Evolutionary conservation across 2,329 filamentous ascomycete genomes (phyloP).

Genomic region (Pseudogymnoascus sp.): DNA sequence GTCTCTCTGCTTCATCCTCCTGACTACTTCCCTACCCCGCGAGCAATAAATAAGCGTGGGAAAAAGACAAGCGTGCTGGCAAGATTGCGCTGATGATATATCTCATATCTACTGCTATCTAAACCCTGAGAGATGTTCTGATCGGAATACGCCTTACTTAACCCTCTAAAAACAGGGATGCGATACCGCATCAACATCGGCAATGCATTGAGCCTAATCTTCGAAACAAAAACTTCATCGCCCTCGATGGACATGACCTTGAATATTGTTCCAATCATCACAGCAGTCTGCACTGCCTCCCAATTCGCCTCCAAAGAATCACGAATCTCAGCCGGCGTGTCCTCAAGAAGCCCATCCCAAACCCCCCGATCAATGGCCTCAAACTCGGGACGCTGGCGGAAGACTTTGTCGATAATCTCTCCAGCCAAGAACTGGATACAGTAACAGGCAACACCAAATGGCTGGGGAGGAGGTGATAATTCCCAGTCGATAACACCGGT

Average conservation of each 20-base stretch:
- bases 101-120: neutral
- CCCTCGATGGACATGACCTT: neutral
- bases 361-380: neutral
- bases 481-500: constrained; percentile 14
- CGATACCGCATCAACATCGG: neutral
- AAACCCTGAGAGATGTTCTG: neutral
- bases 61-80: neutral
- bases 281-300: neutral
- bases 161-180: neutral
- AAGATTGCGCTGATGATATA: neutral
- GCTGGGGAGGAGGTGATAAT: constrained; percentile 9
- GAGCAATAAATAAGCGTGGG: neutral
- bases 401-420: neutral
- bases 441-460: constrained; percentile 11
- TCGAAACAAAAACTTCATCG: neutral
- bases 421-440: constrained; percentile 12
- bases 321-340: constrained; percentile 1
- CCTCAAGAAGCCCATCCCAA: constrained; percentile 9
- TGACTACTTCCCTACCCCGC: no score
- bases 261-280: constrained; percentile 8
- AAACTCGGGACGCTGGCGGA: neutral
- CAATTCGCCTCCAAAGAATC: neutral
- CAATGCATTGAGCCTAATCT: neutral
- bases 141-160: neutral
- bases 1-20: neutral